A percentile compares a stretch with the other conserved stretches of the same genome.
phyloP scores from a whole-genome alignment of 345 rosid species.

The Trapa bicornis region DNA sequence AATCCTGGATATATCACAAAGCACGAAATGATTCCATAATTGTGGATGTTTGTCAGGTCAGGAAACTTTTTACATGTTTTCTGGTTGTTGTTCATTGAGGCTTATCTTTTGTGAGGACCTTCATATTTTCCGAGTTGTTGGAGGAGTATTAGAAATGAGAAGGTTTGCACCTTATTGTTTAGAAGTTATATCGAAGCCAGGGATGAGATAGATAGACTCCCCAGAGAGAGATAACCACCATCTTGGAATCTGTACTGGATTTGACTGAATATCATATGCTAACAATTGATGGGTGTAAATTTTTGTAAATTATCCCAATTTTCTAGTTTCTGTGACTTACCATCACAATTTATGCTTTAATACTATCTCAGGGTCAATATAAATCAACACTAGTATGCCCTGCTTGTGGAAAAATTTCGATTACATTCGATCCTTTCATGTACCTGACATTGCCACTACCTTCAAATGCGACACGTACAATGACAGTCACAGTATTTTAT shows the following conservation, averaged over 20 bases:
- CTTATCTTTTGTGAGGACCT: too few relatives aligned
- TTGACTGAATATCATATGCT: too few relatives aligned
- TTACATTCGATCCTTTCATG: slow-evolving; percentile 96
- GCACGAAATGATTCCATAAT: slow-evolving; percentile 91
- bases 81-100: not conserved
- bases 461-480: slow-evolving; percentile 59
- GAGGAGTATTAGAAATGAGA: too few relatives aligned
- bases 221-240: too few relatives aligned
- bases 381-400: slow-evolving; percentile 93
- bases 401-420: slow-evolving; percentile 64
- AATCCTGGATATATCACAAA: slow-evolving; percentile 82
- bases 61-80: slow-evolving; percentile 9
- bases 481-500: slow-evolving; percentile 71
- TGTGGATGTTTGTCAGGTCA: slow-evolving; percentile 90
- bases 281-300: too few relatives aligned
- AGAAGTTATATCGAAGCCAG: too few relatives aligned
- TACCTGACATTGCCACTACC: slow-evolving; percentile 81
- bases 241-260: not conserved
- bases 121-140: too few relatives aligned
- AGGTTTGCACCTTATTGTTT: too few relatives aligned
- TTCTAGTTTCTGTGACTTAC: not conserved
- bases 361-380: slow-evolving; percentile 72
- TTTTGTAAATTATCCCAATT: too few relatives aligned
- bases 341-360: slow-evolving; percentile 1
- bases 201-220: too few relatives aligned